Evolutionary conservation across 2,329 filamentous ascomycete genomes (phyloP), one percentile per base, ranked within the genome.

Genomic region (Seiridium cupressi): DNA sequence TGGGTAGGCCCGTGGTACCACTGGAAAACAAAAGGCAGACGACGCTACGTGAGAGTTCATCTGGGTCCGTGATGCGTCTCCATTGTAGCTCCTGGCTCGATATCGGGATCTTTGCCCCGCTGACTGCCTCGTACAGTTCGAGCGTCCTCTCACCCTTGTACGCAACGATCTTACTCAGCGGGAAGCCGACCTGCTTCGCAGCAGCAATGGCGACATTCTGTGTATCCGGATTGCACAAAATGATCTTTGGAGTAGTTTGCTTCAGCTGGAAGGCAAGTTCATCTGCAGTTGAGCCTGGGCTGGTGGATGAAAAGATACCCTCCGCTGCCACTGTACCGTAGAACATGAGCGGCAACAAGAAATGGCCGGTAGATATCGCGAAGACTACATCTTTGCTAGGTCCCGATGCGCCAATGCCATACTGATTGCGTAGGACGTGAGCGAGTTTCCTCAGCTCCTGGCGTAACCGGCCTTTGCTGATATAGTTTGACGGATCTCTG

Each of bases 391-490:
- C 67, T 58, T 65, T 61, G 51, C 61, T 55, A 2, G 62, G 59
- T 3, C 66, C 65, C 9, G 62, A 51, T 1, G 64, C 59, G 1
- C 68, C 67, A 8, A 69, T 62, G 10, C 65, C 65, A 54, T 64
- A 70, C 44, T 66, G 63, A 44, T 64, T 13, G 35, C 86, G 81
- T 1, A 89, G 75, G 13, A 84, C 80, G 64, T 84, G 74, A 4
- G 84, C 85, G 18, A 85, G 78, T 3, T 80, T 77, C 63, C 82
- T 78, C 8, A 82, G 79, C 9, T 84, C 73, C 8, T 69, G 66
- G 4, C 81, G 79, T 2, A 81, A 76, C 36, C 78, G 74, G 1
- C 77, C 73, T 68, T 84, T 87, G 51, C 81, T 88, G 59, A 89
- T 72, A 58, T 70, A 67, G 56, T 81, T 77, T n/a, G 73, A 74